Percentiles rank a stretch among this genome's conserved stretches.
These are phyloP conservation scores for Chlorella sp. DNA, from an alignment of 139 green algal species.

Conservation along the genomic window DNA sequence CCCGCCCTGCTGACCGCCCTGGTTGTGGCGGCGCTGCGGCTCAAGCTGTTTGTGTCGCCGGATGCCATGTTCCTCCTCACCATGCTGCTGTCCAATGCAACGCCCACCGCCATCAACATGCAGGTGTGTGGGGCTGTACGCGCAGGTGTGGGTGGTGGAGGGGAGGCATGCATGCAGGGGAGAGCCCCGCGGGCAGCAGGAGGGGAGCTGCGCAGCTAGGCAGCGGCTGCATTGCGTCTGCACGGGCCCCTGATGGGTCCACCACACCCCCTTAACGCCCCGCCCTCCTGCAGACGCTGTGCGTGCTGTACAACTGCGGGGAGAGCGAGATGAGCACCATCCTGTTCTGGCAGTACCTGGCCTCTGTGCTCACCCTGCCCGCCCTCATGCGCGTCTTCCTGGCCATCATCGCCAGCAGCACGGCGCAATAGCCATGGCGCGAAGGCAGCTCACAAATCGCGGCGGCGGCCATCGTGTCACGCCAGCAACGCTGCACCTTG, in stretches of 20 bases:
- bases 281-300: constrained; percentile 45
- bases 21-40: constrained; percentile 44
- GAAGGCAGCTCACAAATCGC: too few species aligned
- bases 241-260: neutral
- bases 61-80: constrained; percentile 72
- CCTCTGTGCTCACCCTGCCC: constrained; percentile 60
- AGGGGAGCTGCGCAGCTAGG: too few species aligned
- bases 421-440: too few species aligned
- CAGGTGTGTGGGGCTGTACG: too few species aligned
- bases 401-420: constrained; percentile 27
- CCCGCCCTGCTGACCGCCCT: constrained; percentile 52
- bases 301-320: constrained; percentile 57
- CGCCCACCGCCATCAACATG: constrained; percentile 73
- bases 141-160: too few species aligned
- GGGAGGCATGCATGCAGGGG: too few species aligned
- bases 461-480: too few species aligned
- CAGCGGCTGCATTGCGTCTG: too few species aligned
- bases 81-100: constrained; percentile 67
- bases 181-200: too few species aligned
- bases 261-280: neutral
- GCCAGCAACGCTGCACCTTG: too few species aligned
- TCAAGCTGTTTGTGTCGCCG: constrained; percentile 48
- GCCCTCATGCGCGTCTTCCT: constrained; percentile 62
- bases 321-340: constrained; percentile 64
- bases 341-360: constrained; percentile 77